Evolutionary conservation across 345 rosid genomes (phyloP).

Genomic region (Fremontodendron californicum): DNA sequence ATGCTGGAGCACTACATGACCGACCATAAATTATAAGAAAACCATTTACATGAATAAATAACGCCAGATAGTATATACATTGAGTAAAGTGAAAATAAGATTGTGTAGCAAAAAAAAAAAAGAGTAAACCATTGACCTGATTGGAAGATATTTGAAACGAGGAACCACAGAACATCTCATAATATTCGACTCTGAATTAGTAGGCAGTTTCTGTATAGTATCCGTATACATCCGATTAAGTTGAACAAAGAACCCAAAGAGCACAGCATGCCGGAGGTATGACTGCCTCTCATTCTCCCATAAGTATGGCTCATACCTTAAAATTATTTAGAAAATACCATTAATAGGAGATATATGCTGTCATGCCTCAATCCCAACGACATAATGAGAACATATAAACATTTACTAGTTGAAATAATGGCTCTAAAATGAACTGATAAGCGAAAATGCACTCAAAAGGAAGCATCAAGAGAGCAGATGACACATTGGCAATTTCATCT

Average conservation of each 20-base stretch:
- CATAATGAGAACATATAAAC: background rate
- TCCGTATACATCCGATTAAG: constrained; percentile 86
- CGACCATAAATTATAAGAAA: background rate
- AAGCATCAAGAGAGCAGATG: background rate
- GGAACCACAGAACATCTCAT: constrained; percentile 93
- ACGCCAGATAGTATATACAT: background rate
- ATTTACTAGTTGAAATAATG: background rate
- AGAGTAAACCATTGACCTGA: constrained; percentile 46
- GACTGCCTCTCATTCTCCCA: constrained; percentile 95
- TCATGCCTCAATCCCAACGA: background rate
- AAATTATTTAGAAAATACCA: constrained; percentile 2
- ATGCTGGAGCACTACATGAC: constrained; percentile 67
- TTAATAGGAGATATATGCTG: background rate
- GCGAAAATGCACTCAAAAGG: background rate
- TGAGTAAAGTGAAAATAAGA: background rate
- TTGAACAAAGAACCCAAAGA: constrained; percentile 98
- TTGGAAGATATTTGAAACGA: constrained; percentile 95
- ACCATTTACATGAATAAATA: background rate
- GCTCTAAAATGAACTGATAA: background rate
- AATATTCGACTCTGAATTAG: constrained; percentile 86
- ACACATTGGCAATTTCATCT: background rate
- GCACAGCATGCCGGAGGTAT: constrained; percentile 88
- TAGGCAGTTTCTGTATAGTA: constrained; percentile 81
- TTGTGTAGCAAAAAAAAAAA: constrained; percentile 6
- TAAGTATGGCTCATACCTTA: constrained; percentile 87